A percentile compares a stretch with the other conserved stretches of the same genome.
Conservation (phyloP, 495 filamentous ascomycete genomes). For the Friedmanniomyces endolithicus region DNA sequence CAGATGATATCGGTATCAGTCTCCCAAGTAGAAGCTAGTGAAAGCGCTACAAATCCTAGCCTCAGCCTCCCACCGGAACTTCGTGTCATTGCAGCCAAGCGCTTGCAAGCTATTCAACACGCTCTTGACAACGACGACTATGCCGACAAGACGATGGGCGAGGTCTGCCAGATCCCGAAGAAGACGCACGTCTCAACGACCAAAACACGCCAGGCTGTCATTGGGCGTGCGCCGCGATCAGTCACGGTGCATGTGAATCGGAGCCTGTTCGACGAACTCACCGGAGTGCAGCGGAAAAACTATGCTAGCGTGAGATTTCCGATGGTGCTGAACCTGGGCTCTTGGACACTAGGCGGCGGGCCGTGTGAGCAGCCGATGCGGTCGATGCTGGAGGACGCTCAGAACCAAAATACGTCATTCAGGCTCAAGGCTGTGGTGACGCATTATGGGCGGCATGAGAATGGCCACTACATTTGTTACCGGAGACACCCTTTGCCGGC, state of each 20-base stretch:
- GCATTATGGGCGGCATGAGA: slow-evolving; percentile 83
- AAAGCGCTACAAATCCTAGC: slow-evolving; percentile 10
- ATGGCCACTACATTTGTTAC: slow-evolving; percentile 92
- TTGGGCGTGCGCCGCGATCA: slow-evolving; percentile 66
- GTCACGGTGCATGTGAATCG: slow-evolving; percentile 82
- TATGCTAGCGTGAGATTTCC: slow-evolving; percentile 66
- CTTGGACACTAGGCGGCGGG: slow-evolving; percentile 51
- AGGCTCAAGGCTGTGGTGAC: slow-evolving; percentile 74
- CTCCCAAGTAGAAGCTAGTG: background rate
- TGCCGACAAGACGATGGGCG: slow-evolving; percentile 56
- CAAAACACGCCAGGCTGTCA: slow-evolving; percentile 79
- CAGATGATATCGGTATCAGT: slow-evolving; percentile 28
- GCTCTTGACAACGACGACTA: slow-evolving; percentile 73
- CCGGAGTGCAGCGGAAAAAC: slow-evolving; percentile 70
- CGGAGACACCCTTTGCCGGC: slow-evolving; percentile 43
- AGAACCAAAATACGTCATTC: slow-evolving; percentile 43
- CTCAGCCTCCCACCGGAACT: slow-evolving; percentile 16
- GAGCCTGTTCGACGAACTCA: slow-evolving; percentile 75
- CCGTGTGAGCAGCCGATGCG: slow-evolving; percentile 22
- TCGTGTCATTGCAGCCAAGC: slow-evolving; percentile 22
- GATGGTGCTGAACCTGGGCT: slow-evolving; percentile 52
- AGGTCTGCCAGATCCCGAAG: slow-evolving; percentile 60
- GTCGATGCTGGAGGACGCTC: slow-evolving; percentile 46
- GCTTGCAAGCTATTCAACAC: slow-evolving; percentile 50
- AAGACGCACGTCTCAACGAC: slow-evolving; percentile 55